A percentile compares a stretch with the other conserved stretches of the same genome.
Evolutionary conservation across 2,329 filamentous ascomycete species (phyloP).

Genomic region (Mycosphaerella arachidis): DNA sequence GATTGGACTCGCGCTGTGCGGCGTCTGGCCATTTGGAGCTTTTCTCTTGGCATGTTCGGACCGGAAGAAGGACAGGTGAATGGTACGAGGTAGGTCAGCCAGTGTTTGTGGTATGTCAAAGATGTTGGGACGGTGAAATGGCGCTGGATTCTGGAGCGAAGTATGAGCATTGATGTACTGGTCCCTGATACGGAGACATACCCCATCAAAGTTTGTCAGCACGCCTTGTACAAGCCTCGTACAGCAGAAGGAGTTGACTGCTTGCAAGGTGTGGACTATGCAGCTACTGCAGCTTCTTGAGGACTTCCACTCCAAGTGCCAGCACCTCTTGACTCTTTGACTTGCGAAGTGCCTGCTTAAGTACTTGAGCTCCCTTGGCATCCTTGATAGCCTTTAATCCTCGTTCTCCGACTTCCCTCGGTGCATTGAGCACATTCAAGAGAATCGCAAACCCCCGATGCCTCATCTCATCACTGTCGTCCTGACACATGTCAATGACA

Average conservation of each 20-base stretch:
- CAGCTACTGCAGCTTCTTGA: conserved; percentile 8
- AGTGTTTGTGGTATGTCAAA: no score
- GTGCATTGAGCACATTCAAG: conserved; percentile 63
- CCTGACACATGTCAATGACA: conserved; percentile 74
- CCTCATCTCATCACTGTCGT: conserved; percentile 61
- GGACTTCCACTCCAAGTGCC: conserved; percentile 4
- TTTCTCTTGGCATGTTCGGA: no score
- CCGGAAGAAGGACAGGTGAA: no score
- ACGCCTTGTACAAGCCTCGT: neutral
- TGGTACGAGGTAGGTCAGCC: no score
- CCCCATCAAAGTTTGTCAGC: neutral
- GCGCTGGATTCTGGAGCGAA: no score
- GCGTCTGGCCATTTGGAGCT: neutral
- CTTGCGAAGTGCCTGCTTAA: conserved; percentile 67
- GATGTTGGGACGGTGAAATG: no score
- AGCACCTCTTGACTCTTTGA: conserved; percentile 66
- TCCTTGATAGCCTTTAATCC: conserved; percentile 57
- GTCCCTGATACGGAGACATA: neutral
- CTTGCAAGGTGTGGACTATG: neutral
- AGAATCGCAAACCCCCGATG: conserved; percentile 64
- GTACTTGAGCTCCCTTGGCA: conserved; percentile 59
- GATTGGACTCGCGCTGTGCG: neutral
- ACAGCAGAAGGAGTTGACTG: neutral
- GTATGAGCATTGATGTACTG: neutral
- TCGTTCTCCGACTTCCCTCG: conserved; percentile 60